Percentiles rank a stretch among this genome's conserved stretches.
phyloP scores from a whole-genome alignment of 2,329 filamentous ascomycete species.

The Corniculantispora saksenae region DNA sequence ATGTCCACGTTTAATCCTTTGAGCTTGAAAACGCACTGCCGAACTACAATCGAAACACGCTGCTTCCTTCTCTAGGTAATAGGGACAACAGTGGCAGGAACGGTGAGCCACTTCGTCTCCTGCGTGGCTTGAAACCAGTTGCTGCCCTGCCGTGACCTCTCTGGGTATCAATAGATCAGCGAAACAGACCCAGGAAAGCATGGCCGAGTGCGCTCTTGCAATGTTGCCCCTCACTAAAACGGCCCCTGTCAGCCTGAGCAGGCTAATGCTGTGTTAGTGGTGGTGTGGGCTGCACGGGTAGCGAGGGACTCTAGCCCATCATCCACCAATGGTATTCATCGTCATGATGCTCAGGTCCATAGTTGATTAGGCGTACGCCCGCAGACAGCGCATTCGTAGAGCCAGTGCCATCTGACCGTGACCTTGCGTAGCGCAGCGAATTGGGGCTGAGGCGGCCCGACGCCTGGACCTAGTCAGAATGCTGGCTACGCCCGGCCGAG shows the following conservation, averaged over 20 bases:
- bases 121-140: neutral
- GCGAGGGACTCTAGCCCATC: too few relatives aligned
- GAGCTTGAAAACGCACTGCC: neutral
- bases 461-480: too few relatives aligned
- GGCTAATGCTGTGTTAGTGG: neutral
- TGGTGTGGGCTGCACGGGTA: neutral
- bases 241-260: too few relatives aligned
- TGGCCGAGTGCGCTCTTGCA: too few relatives aligned
- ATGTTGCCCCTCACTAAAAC: too few relatives aligned
- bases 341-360: neutral
- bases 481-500: too few relatives aligned
- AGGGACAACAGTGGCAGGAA: neutral
- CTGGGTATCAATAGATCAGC: neutral
- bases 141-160: neutral
- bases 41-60: neutral
- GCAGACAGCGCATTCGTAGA: neutral
- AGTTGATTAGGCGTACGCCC: neutral
- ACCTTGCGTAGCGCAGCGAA: too few relatives aligned
- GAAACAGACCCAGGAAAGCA: neutral
- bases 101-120: too few relatives aligned
- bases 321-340: neutral
- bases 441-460: too few relatives aligned
- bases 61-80: neutral
- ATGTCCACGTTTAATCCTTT: neutral
- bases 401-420: too few relatives aligned